Base-by-base conservation (phyloP, 2,329 filamentous ascomycete genomes). In the Chaetomiaceae sp. region DNA sequence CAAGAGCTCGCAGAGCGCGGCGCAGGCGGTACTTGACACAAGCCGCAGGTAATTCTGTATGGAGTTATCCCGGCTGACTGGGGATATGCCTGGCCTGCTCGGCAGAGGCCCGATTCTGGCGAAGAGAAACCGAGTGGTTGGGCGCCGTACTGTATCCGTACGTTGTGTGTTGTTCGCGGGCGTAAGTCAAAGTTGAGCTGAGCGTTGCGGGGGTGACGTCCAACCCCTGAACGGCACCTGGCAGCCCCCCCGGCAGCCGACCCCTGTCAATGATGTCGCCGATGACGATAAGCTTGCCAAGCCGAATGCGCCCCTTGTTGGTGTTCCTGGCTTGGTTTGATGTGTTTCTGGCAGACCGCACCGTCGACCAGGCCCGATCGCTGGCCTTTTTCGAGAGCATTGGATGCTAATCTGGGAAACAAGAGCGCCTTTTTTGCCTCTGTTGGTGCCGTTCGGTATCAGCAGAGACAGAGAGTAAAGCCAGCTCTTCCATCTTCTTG, bases 231-330 rank as follows among this genome's bases (percentile, higher is more conserved):
- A 47, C 19, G 17, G 29, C n/a, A 37, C 11, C 14, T 37, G 14
- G 8, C 8, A 7, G 27, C 8, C 3, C 3, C 9, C 14, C 27
- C 27, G 27, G 9, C 27, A n/a, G n/a, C 8, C 14, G 27, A 23
- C 51, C 61, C 59, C 55, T 60, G 59, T 51, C 58, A 52, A 60
- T 63, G 58, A 62, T 58, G 59, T 59, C 59, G 56, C 49, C 45
- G 39, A 59, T 57, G 58, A 54, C 52, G 56, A 47, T 47, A 43
- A 52, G 48, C 48, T 37, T 54, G 57, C 54, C 57, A 57, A 58
- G 53, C 29, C 31, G 19, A 29, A n/a, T 40, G 23, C 9, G 15
- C 25, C 42, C 51, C 47, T 20, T 49, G 23, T 52, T 55, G 47
- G 48, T 22, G 25, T 45, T 51, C 34, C 47, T 48, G 29, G 38